Evolutionary conservation across 1,284 basidiomycete genomes (phyloP).

Genomic region (Apiotrichum laibachii): DNA sequence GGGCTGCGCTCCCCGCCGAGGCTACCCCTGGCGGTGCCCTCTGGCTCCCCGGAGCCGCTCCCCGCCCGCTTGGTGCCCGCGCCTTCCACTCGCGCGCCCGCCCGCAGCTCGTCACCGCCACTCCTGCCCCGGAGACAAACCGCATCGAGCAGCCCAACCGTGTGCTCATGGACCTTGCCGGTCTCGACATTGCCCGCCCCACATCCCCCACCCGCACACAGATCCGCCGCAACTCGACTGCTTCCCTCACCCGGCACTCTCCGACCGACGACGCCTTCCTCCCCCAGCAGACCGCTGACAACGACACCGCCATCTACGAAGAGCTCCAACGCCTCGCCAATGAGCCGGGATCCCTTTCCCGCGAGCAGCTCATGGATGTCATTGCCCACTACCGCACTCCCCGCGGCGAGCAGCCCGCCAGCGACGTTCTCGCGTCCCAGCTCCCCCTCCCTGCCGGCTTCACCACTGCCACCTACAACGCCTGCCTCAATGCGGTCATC

Average conservation of each 20-base stretch:
- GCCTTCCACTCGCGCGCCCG: slow-evolving; percentile 28
- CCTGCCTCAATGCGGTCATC: slow-evolving; percentile 61
- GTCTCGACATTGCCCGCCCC: slow-evolving; percentile 31
- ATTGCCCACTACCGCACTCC: slow-evolving; percentile 33
- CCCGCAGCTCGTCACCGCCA: slow-evolving; percentile 10
- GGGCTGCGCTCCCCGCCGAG: slow-evolving; percentile 18
- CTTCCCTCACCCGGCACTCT: slow-evolving; percentile 19
- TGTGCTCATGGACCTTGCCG: slow-evolving; percentile 46
- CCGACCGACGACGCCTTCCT: slow-evolving; percentile 5
- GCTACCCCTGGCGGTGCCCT: slow-evolving; percentile 17
- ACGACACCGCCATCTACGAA: slow-evolving; percentile 4
- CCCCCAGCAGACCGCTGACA: no score
- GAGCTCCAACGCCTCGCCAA: background rate
- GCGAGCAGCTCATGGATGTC: slow-evolving; percentile 8
- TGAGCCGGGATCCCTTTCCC: background rate
- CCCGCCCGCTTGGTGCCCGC: slow-evolving; percentile 20
- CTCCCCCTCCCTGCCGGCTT: slow-evolving; percentile 37
- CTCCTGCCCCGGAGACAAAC: slow-evolving; percentile 14
- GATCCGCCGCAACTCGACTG: slow-evolving; percentile 34
- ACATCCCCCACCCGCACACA: slow-evolving; percentile 13
- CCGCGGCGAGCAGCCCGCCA: slow-evolving; percentile 5
- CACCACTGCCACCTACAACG: slow-evolving; percentile 60
- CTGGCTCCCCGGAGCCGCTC: slow-evolving; percentile 18
- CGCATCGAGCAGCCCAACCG: slow-evolving; percentile 33
- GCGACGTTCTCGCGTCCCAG: slow-evolving; percentile 23